A percentile compares a stretch with the other conserved stretches of the same genome.
Evolutionary conservation across 2,329 filamentous ascomycete genomes (phyloP).

Genomic region (Tolypocladium endophyticum): DNA sequence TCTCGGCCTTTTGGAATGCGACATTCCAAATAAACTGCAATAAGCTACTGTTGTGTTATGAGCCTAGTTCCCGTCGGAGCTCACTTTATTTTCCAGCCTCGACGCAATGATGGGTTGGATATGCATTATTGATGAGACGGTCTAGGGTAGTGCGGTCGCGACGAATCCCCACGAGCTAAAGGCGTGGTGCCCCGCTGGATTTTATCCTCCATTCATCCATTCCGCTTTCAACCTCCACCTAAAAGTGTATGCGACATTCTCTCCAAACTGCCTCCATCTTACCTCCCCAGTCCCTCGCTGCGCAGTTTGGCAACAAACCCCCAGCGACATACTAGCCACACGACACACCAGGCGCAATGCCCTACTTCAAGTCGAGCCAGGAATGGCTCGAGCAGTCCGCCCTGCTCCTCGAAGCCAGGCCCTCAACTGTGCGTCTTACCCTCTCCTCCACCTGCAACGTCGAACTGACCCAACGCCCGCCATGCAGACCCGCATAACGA

Average conservation of each 20-base stretch:
- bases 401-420: slow-evolving; percentile 76
- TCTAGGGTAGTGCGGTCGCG: not conserved
- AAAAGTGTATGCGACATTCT: not conserved
- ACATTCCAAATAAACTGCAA: too few species aligned
- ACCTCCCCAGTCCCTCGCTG: not conserved
- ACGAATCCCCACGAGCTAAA: not conserved
- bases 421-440: slow-evolving; percentile 59
- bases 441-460: not conserved
- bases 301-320: not conserved
- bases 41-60: not conserved
- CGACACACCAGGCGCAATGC: slow-evolving; percentile 43
- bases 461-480: not conserved
- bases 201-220: not conserved
- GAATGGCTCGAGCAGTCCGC: slow-evolving; percentile 86
- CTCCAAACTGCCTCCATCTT: not conserved
- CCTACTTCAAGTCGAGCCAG: slow-evolving; percentile 72
- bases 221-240: not conserved
- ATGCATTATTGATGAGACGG: not conserved
- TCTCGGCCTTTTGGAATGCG: too few species aligned
- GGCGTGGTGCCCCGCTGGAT: not conserved
- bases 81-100: not conserved
- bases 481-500: slow-evolving; percentile 74
- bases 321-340: not conserved
- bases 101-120: not conserved
- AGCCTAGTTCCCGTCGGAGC: not conserved